Evolutionary conservation across 73 alveolate genomes (phyloP).

Genomic region (Breviolum minutum): DNA sequence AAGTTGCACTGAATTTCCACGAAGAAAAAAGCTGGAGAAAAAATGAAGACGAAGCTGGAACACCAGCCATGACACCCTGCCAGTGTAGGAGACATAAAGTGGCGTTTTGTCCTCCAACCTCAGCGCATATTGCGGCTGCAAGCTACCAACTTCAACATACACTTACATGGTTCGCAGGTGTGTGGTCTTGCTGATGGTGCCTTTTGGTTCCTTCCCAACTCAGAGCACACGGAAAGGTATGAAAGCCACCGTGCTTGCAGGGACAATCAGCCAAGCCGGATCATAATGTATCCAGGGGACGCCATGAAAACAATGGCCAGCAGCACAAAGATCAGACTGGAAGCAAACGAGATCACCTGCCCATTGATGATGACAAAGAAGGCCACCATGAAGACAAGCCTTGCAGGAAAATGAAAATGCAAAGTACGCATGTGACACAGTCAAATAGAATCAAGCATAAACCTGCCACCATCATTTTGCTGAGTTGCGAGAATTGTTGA

Average conservation of each 20-base stretch:
- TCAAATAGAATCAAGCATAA: neutral
- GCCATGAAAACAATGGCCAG: conserved; percentile 46
- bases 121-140: too few relatives aligned
- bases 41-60: too few relatives aligned
- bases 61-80: conserved; percentile 14
- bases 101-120: conserved; percentile 70
- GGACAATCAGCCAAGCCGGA: too few relatives aligned
- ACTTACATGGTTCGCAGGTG: too few relatives aligned
- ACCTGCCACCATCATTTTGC: neutral
- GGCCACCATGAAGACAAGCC: conserved; percentile 84
- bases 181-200: too few relatives aligned
- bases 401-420: neutral
- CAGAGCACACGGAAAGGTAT: neutral
- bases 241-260: neutral
- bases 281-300: neutral
- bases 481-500: conserved; percentile 59
- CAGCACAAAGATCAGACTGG: conserved; percentile 16
- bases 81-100: conserved; percentile 45
- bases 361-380: conserved; percentile 67
- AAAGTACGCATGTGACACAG: neutral
- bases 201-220: too few relatives aligned
- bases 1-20: neutral
- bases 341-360: conserved; percentile 12
- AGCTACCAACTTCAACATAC: too few relatives aligned
- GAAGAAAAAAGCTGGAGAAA: neutral